A percentile compares a stretch with the other conserved stretches of the same genome.
phyloP scores from a whole-genome alignment of 108 stramenopile genomes.

The Conticribra weissflogii region DNA sequence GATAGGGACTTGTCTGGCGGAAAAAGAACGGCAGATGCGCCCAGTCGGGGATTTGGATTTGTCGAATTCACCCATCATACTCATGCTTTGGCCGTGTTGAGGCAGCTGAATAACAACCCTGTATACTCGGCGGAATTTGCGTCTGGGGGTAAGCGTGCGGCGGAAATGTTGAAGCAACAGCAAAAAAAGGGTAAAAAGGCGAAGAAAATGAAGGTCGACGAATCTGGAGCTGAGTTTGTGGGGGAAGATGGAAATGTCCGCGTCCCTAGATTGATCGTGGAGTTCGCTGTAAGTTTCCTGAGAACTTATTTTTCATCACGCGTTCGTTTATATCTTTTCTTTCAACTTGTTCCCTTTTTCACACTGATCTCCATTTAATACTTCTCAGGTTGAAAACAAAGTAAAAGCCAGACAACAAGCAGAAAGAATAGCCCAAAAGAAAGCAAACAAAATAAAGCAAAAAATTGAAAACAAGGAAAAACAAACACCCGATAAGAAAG shows the following conservation, averaged over 20 bases:
- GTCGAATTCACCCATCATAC: conserved; percentile 96
- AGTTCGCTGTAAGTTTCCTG: conserved; percentile 70
- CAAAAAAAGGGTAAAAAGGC: conserved; percentile 52
- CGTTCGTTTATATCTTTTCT: too few relatives aligned
- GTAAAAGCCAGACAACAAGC: conserved; percentile 85
- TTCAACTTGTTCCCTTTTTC: too few relatives aligned
- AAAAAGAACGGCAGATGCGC: conserved; percentile 54
- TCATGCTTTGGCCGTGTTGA: conserved; percentile 94
- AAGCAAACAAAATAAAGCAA: conserved; percentile 76
- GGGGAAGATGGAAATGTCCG: conserved; percentile 60
- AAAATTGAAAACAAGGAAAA: conserved; percentile 54
- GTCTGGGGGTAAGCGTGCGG: conserved; percentile 70
- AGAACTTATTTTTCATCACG: background rate
- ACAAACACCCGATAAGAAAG: conserved; percentile 29
- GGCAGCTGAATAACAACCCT: conserved; percentile 97
- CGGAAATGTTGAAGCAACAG: conserved; percentile 39
- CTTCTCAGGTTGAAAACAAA: conserved; percentile 74
- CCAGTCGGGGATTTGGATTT: conserved; percentile 97
- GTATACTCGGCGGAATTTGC: conserved; percentile 74
- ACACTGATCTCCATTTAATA: background rate
- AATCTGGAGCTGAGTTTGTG: conserved; percentile 37
- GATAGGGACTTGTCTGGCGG: conserved; percentile 70
- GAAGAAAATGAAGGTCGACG: conserved; percentile 44
- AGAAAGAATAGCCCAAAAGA: conserved; percentile 72
- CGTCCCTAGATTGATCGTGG: conserved; percentile 82